Conservation (phyloP, 2,329 filamentous ascomycete species). For the Claviceps citrina region DNA sequence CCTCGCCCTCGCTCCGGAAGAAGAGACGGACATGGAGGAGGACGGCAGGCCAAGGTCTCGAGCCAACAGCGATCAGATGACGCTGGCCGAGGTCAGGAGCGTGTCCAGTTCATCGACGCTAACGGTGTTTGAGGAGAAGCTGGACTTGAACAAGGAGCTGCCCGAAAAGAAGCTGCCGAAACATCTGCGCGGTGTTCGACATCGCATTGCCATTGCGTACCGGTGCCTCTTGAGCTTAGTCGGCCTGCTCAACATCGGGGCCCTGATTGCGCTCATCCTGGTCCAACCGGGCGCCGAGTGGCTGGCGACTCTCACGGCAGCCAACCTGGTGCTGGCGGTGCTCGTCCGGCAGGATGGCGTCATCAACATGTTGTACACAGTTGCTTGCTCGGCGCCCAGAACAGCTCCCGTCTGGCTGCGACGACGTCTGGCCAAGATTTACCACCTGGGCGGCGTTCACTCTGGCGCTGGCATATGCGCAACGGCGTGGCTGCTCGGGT, state of each 20-base stretch:
- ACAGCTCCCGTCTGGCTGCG: conserved; percentile 32
- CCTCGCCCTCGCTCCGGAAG: conserved; percentile 13
- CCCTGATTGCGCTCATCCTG: conserved; percentile 27
- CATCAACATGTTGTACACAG: conserved; percentile 34
- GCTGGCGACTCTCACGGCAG: conserved; percentile 27
- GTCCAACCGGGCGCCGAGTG: conserved; percentile 19
- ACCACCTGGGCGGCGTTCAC: conserved; percentile 37
- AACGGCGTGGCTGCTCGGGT: conserved; percentile 33
- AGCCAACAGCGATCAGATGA: conserved; percentile 8
- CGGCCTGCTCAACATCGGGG: conserved; percentile 33
- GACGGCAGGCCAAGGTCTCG: background rate
- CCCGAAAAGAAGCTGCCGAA: conserved; percentile 26
- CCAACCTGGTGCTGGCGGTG: conserved; percentile 34
- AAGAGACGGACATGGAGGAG: conserved; percentile 1
- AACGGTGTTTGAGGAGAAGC: conserved; percentile 16
- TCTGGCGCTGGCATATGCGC: conserved; percentile 34
- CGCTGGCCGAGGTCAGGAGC: conserved; percentile 15
- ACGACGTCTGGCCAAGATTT: conserved; percentile 33
- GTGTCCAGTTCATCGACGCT: conserved; percentile 18
- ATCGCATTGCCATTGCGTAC: conserved; percentile 37
- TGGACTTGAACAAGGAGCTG: conserved; percentile 17
- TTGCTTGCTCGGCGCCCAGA: conserved; percentile 30
- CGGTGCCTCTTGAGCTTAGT: conserved; percentile 40
- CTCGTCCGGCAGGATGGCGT: conserved; percentile 37
- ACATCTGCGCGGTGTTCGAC: conserved; percentile 24